These are phyloP conservation scores for Microthlaspi erraticum DNA, from an alignment of 345 rosid genomes.

Conservation along the genomic window DNA sequence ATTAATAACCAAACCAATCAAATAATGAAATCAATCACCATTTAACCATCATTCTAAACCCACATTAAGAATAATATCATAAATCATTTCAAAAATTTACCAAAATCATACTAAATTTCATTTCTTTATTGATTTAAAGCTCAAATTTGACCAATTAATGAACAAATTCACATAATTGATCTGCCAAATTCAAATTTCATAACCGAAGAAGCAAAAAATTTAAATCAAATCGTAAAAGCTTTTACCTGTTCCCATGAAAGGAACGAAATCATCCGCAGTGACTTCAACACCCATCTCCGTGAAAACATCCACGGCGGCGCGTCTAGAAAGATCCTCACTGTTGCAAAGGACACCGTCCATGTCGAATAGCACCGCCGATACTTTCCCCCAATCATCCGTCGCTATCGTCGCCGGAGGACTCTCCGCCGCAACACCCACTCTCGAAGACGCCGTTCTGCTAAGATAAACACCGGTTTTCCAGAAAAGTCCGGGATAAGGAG, in stretches of 20 bases:
- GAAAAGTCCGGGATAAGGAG: background rate
- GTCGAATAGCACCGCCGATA: constrained; percentile 88
- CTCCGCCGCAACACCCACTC: constrained; percentile 37
- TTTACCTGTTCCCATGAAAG: constrained; percentile 90
- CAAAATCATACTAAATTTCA: constrained; percentile 1
- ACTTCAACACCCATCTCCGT: constrained; percentile 87
- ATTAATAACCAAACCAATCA: constrained; percentile 16
- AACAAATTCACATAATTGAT: background rate
- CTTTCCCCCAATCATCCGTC: constrained; percentile 65
- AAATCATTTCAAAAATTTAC: background rate
- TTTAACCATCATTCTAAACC: background rate
- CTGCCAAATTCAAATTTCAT: background rate
- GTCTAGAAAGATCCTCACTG: constrained; percentile 90
- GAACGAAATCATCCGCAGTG: constrained; percentile 80
- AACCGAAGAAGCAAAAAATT: background rate
- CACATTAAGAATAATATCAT: background rate
- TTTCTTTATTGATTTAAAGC: background rate
- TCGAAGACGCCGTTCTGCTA: constrained; percentile 24
- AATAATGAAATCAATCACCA: background rate
- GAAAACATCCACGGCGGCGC: constrained; percentile 86
- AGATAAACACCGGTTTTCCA: constrained; percentile 4
- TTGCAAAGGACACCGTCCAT: constrained; percentile 94
- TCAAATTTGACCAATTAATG: background rate
- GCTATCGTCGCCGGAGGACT: constrained; percentile 23
- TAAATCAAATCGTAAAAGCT: background rate